Evolutionary conservation across 306 rosid genomes (phyloP).

Genomic region (Pterocarpus macrocarpus): DNA sequence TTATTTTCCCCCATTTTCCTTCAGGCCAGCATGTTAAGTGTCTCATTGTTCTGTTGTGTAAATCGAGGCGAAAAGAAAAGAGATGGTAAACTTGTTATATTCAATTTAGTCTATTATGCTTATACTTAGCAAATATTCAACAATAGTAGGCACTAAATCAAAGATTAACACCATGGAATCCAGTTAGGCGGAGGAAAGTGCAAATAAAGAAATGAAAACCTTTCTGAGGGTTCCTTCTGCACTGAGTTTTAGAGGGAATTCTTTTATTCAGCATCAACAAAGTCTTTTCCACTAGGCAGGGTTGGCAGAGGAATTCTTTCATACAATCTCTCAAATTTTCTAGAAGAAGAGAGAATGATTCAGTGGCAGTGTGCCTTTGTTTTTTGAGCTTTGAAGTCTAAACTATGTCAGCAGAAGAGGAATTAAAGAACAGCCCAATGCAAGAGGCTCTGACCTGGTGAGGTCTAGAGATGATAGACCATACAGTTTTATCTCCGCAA

Average conservation of each 20-base stretch:
- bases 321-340: slow-evolving; percentile 42
- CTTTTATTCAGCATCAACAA: too few relatives aligned
- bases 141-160: background rate
- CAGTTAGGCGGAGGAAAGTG: background rate
- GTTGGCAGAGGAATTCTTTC: background rate
- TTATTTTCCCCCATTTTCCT: slow-evolving; percentile 18
- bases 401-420: slow-evolving; percentile 27
- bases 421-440: background rate
- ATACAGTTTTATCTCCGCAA: too few relatives aligned
- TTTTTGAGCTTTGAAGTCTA: background rate
- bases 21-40: background rate
- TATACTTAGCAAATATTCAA: background rate
- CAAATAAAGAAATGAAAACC: background rate
- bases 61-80: background rate
- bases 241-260: too few relatives aligned
- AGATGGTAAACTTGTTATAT: background rate
- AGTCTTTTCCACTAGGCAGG: too few relatives aligned
- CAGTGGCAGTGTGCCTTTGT: background rate
- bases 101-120: background rate
- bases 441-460: too few relatives aligned
- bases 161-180: background rate
- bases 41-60: background rate
- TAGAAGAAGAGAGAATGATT: background rate
- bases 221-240: background rate
- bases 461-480: too few relatives aligned